Conservation (phyloP, 2,329 filamentous ascomycete genomes). For the Ilyonectria destructans region DNA sequence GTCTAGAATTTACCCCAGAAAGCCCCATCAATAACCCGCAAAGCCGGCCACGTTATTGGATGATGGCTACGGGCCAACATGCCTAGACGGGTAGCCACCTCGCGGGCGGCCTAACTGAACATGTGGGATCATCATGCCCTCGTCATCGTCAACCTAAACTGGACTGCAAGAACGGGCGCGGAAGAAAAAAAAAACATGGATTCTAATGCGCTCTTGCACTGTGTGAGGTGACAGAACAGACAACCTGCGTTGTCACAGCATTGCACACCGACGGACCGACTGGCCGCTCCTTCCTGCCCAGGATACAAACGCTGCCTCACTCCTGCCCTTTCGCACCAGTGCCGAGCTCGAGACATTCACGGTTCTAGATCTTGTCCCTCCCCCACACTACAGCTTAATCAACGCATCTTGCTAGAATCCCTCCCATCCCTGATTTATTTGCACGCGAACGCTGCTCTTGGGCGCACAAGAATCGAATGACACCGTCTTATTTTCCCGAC, state of each 20-base stretch:
- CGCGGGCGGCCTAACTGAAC: neutral
- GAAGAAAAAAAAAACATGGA: neutral
- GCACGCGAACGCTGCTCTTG: neutral
- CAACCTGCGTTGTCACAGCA: neutral
- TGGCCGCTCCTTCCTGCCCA: conserved; percentile 6
- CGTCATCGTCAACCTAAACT: conserved; percentile 17
- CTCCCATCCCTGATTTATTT: neutral
- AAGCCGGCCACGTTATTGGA: neutral
- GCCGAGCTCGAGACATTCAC: neutral
- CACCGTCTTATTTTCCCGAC: conserved; percentile 1
- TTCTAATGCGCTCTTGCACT: conserved; percentile 3
- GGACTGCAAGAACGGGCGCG: neutral
- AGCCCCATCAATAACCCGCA: neutral
- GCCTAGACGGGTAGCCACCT: conserved; percentile 1
- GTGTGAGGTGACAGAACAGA: neutral
- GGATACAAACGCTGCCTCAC: neutral
- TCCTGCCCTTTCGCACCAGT: neutral
- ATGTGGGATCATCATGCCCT: conserved; percentile 2
- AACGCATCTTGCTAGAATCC: neutral
- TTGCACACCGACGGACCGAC: conserved; percentile 5
- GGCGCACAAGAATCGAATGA: neutral
- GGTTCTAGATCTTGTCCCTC: neutral
- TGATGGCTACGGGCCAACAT: neutral
- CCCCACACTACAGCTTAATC: neutral
- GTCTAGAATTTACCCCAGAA: neutral